Percentiles rank a stretch among this genome's conserved stretches.
phyloP scores from a whole-genome alignment of 2,329 filamentous ascomycete species.

The Epichloe gansuensis region DNA sequence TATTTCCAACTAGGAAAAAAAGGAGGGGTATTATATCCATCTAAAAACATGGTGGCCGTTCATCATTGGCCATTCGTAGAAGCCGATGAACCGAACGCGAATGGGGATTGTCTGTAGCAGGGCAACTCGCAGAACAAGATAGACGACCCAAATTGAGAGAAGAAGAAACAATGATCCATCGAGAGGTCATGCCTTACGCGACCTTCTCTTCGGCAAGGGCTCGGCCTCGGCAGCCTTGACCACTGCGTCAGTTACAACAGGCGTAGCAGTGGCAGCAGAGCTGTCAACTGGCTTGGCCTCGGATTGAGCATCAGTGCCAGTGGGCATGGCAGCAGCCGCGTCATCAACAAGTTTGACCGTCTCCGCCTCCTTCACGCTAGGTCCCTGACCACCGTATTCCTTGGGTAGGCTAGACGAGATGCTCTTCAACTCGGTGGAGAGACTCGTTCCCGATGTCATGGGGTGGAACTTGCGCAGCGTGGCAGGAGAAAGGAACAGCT shows the following conservation, averaged over 20 bases:
- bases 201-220: conserved; percentile 4
- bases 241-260: conserved; percentile 4
- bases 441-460: conserved; percentile 57
- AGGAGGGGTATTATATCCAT: conserved; percentile 5
- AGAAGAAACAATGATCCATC: background rate
- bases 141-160: too few relatives aligned
- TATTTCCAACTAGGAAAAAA: background rate
- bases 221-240: conserved; percentile 6
- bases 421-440: conserved; percentile 47
- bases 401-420: conserved; percentile 56
- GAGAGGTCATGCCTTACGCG: background rate
- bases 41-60: background rate
- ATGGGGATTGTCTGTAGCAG: too few relatives aligned
- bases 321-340: conserved; percentile 3
- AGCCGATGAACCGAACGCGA: too few relatives aligned
- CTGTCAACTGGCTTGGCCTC: background rate
- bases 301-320: conserved; percentile 3
- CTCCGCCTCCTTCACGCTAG: conserved; percentile 26
- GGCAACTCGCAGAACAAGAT: too few relatives aligned
- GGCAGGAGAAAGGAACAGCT: conserved; percentile 60
- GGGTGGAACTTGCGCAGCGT: conserved; percentile 73
- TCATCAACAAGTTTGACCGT: conserved; percentile 18
- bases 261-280: background rate
- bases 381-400: conserved; percentile 67
- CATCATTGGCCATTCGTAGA: background rate